These are phyloP conservation scores for Rhodocollybia butyracea DNA, from an alignment of 768 basidiomycete genomes.

Conservation along the genomic window DNA sequence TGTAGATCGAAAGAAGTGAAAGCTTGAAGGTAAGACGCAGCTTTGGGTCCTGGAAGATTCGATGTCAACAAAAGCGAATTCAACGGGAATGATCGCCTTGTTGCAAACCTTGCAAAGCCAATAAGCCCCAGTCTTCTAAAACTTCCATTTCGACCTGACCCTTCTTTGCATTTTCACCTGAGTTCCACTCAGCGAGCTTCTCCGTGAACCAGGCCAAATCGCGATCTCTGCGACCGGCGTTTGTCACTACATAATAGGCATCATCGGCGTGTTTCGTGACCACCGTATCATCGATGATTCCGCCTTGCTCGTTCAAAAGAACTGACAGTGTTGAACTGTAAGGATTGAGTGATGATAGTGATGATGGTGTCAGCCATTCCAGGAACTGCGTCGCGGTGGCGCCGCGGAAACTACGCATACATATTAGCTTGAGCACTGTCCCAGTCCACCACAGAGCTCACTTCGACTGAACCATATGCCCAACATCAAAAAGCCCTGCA, in stretches of 20 bases:
- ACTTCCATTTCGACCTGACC: constrained; percentile 79
- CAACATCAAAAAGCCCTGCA: constrained; percentile 93
- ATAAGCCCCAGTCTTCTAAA: constrained; percentile 79
- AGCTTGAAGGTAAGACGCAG: constrained; percentile 74
- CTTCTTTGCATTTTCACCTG: constrained; percentile 41
- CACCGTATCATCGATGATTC: constrained; percentile 95
- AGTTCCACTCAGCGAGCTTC: constrained; percentile 78
- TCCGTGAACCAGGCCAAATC: constrained; percentile 77
- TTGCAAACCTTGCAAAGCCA: constrained; percentile 86
- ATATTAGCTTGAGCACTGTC: not conserved
- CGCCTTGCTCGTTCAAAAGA: constrained; percentile 82
- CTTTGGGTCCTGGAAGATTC: constrained; percentile 66
- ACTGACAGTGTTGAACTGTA: constrained; percentile 87
- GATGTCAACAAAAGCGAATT: not conserved
- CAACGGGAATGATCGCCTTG: not conserved
- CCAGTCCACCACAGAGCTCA: constrained; percentile 29
- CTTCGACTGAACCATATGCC: constrained; percentile 97
- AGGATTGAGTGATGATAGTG: constrained; percentile 60
- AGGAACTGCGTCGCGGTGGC: constrained; percentile 76
- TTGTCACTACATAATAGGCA: constrained; percentile 94
- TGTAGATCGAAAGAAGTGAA: constrained; percentile 74
- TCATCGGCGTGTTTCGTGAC: constrained; percentile 80
- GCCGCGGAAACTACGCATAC: constrained; percentile 72
- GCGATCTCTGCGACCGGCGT: constrained; percentile 81
- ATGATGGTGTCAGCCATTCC: constrained; percentile 87